phyloP scores from a whole-genome alignment of 2,329 filamentous ascomycete species.

The Cladosporium halotolerans region DNA sequence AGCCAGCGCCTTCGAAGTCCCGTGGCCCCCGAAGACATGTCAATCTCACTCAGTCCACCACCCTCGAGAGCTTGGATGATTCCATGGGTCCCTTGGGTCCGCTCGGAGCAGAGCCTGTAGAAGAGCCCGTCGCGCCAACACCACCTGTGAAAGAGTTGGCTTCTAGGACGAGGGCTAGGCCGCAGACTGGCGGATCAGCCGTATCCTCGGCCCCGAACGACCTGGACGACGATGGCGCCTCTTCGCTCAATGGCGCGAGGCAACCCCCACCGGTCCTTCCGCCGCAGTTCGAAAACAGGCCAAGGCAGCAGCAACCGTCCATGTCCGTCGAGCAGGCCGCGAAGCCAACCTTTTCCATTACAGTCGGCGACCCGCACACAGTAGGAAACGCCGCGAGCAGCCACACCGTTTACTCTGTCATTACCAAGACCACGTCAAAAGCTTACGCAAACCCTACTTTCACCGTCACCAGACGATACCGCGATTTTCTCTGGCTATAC shows the following conservation, averaged over 20 bases:
- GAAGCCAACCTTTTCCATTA: constrained; percentile 84
- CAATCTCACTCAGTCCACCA: constrained; percentile 70
- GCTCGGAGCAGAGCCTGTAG: constrained; percentile 44
- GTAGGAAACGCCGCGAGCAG: constrained; percentile 94
- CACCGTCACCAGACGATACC: constrained; percentile 85
- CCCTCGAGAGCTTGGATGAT: constrained; percentile 67
- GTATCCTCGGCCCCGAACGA: constrained; percentile 42
- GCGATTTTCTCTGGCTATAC: constrained; percentile 97
- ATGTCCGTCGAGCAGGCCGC: constrained; percentile 88
- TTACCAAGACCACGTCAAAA: constrained; percentile 93
- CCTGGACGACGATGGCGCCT: constrained; percentile 59
- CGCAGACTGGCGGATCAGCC: constrained; percentile 35
- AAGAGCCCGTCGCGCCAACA: constrained; percentile 55
- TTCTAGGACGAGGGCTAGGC: constrained; percentile 33
- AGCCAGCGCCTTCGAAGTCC: constrained; percentile 32
- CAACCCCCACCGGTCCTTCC: constrained; percentile 59
- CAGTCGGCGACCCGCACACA: constrained; percentile 93
- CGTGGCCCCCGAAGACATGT: constrained; percentile 56
- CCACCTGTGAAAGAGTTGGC: constrained; percentile 58
- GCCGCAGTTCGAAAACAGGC: constrained; percentile 37
- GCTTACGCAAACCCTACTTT: constrained; percentile 91
- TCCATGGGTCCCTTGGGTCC: constrained; percentile 72
- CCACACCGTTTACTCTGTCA: constrained; percentile 94
- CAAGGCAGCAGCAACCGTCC: constrained; percentile 61
- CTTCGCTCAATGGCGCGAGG: constrained; percentile 47